Evolutionary conservation across 2,329 filamentous ascomycete species (phyloP), one percentile per base, ranked within the genome.

Genomic region (Nemania sp.): DNA sequence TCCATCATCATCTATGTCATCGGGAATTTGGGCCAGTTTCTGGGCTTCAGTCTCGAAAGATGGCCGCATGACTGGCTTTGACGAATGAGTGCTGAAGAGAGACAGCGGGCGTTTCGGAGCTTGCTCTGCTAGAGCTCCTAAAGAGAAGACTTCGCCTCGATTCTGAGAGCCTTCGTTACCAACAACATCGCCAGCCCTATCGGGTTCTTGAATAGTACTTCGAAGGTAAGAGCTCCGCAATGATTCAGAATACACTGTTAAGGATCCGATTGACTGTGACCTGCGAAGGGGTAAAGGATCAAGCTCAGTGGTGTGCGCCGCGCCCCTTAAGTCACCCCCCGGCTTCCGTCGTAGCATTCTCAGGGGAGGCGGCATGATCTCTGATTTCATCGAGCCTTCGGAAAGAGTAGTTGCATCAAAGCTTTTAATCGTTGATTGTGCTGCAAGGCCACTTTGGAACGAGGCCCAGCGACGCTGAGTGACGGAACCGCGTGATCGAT

Each of bases 1-100:
- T 6, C 91, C 91, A 66, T 95, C 90, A 40, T 88, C 86, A 56
- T 86, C 81, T 14, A 76, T 69, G 31, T 95, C 90, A 66, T 97
- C 92, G 0, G 93, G 91, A 22, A 97, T 90, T 50, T 89, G 86
- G 2, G 92, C 90, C 49, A 99, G 82, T 63, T 90, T 90, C 54
- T 92, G 86, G 1, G 95, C 90, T 64, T 96, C 91, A 2, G 82
- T 87, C 70, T 97, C 91, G 63, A 97, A 97, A 0, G 92, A 97
- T 1, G 83, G 81, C 3, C 83, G 79, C 81, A 86, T 84, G 2
- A 77, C 72, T 0, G 83, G 83, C 59, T 83, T 83, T 2, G 83
- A 85, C 4, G 82, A 84, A 58, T 82, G 79, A 0, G 82, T 84
- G 62, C 81, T 86, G 57, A 84, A 82, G 2, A 86, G 67, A 0